Conservation (phyloP, 2,329 filamentous ascomycete genomes). For the Paraconiothyrium sp. region DNA sequence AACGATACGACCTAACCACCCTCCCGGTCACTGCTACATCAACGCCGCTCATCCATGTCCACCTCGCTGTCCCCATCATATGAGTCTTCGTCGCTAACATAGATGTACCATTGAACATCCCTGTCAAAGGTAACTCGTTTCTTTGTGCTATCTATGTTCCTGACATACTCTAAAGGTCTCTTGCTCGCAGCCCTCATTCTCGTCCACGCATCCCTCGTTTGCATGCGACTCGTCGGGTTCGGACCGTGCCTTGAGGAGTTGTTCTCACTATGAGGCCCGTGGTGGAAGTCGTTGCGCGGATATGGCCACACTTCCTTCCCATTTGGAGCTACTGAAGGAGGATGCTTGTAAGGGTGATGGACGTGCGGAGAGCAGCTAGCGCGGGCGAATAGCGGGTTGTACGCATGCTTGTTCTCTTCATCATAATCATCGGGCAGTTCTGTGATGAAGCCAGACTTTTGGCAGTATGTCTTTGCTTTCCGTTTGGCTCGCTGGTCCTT, state of each 20-base stretch:
- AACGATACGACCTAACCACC: background rate
- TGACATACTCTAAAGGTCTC: constrained; percentile 2
- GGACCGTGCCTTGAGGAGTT: background rate
- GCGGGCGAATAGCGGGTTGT: background rate
- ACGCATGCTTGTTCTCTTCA: background rate
- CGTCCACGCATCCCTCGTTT: constrained; percentile 29
- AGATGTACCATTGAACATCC: constrained; percentile 10
- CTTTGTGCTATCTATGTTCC: background rate
- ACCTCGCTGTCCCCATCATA: constrained; percentile 4
- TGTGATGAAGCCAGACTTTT: constrained; percentile 4
- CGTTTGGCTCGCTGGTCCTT: constrained; percentile 5
- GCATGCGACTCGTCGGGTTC: constrained; percentile 9
- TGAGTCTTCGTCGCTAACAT: background rate
- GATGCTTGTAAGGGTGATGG: background rate
- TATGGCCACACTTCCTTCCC: constrained; percentile 14
- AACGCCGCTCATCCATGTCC: background rate
- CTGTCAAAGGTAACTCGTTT: constrained; percentile 11
- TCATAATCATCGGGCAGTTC: constrained; percentile 5
- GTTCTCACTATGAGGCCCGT: background rate
- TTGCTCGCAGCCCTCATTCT: constrained; percentile 21
- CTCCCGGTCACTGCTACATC: background rate
- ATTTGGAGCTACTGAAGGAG: background rate
- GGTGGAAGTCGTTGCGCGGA: background rate
- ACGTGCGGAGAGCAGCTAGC: background rate
- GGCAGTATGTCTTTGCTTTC: constrained; percentile 8